Evolutionary conservation across 73 alveolate genomes (phyloP).

Genomic region (Stentor coeruleus): DNA sequence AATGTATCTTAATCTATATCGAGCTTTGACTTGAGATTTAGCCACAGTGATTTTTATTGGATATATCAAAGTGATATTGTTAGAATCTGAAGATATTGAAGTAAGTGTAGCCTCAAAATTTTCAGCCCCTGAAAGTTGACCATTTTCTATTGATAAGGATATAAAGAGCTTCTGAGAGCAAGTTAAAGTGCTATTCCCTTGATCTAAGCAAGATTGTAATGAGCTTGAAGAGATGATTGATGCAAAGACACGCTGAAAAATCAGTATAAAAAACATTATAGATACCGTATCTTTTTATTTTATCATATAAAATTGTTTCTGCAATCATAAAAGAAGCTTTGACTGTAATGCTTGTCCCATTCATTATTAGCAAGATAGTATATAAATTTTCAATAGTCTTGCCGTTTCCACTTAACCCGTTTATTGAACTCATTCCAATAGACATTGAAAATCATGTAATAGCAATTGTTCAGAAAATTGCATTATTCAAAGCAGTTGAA

Average conservation of each 20-base stretch:
- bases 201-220: slow-evolving; percentile 24
- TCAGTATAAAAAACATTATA: neutral
- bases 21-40: slow-evolving; percentile 57
- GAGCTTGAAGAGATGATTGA: slow-evolving; percentile 24
- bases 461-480: too few relatives aligned
- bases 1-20: slow-evolving; percentile 49
- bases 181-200: neutral
- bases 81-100: slow-evolving; percentile 32
- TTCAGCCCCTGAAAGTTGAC: slow-evolving; percentile 51
- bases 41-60: slow-evolving; percentile 52
- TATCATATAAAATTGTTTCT: too few relatives aligned
- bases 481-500: too few relatives aligned
- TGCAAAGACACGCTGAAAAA: neutral
- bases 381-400: too few relatives aligned
- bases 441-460: too few relatives aligned
- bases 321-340: too few relatives aligned
- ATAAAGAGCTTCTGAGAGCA: slow-evolving; percentile 44
- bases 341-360: too few relatives aligned
- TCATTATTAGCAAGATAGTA: too few relatives aligned
- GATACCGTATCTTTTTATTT: neutral
- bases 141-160: slow-evolving; percentile 55
- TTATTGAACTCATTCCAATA: too few relatives aligned
- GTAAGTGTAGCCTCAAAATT: slow-evolving; percentile 40
- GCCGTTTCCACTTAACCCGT: too few relatives aligned
- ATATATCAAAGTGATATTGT: slow-evolving; percentile 33